Evolutionary conservation across 108 stramenopile genomes (phyloP), one percentile per base, ranked within the genome.

Genomic region (Cyclotella kingstonii): DNA sequence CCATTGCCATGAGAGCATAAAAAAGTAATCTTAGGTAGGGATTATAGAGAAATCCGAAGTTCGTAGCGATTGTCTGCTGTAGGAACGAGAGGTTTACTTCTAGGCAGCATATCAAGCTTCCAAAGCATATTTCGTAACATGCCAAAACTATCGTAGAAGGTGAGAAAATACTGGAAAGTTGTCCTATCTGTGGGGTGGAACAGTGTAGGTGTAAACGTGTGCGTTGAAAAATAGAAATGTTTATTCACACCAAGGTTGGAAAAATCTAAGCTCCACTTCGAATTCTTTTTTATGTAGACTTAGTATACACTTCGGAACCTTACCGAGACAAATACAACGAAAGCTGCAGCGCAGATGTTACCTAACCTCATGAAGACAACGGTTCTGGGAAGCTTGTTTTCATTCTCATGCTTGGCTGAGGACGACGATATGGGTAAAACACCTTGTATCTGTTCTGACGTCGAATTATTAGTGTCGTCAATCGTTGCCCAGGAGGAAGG

Each of bases 31-130:
- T 52, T 63, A 86, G 78, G 7, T 79, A 17, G 1, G 86, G 80
- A 54, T 76, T 78, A 80, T 86, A 93, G 31, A 93, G 53, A 58
- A 93, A 93, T 26, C 91, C 91, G 63, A 90, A 93, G 64, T 90
- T 93, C n/a, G 82, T 78, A 8, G 91, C 88, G 59, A 93, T 88
- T 47, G 84, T 73, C 12, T 42, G 50, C 19, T 73, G 53, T 0
- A 79, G 60, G 47, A 79, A 70, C 14, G 70, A 72, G n/a, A 77
- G 42, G 53, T 77, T 71, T 11, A 65, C 19, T 39, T 77, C 76
- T 23, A 77, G 36, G 57, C 60, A 62, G 40, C 76, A 77, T 29
- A 77, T 29, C 35, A 77, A 30, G 7, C 49, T 9, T 10, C 76
- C 61, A 17, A 71, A 71, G 51, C 70, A 77, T 0, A 66, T 21